Evolutionary conservation across 257 asterid genomes (phyloP).

Genomic region (Osmanthus fragrans): DNA sequence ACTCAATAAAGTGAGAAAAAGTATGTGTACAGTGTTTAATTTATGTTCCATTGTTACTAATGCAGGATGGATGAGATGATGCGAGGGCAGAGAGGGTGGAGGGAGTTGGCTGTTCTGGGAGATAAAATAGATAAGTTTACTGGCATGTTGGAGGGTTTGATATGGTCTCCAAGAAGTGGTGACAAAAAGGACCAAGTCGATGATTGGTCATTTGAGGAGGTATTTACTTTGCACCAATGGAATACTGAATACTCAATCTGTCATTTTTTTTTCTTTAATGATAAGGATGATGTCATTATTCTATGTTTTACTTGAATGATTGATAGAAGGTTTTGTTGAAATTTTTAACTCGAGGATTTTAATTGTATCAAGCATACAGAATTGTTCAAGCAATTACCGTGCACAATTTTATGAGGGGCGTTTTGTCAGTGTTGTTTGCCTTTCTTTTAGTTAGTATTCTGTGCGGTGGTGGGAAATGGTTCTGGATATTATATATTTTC

Average conservation of each 20-base stretch:
- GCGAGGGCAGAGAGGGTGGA: slow-evolving; percentile 62
- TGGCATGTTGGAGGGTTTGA: slow-evolving; percentile 66
- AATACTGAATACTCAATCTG: not conserved
- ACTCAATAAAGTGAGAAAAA: not conserved
- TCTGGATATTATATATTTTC: too few relatives aligned
- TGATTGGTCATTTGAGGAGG: slow-evolving; percentile 99
- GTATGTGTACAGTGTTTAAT: not conserved
- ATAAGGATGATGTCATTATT: not conserved
- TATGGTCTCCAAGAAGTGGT: slow-evolving; percentile 87
- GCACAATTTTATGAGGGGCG: not conserved
- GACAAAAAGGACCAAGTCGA: slow-evolving; percentile 72
- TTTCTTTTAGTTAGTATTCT: too few relatives aligned
- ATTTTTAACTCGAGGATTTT: too few relatives aligned
- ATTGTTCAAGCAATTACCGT: not conserved
- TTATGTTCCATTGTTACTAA: not conserved
- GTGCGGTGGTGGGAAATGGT: not conserved
- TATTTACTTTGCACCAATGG: slow-evolving; percentile 37
- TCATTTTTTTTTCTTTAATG: not conserved
- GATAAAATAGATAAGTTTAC: slow-evolving; percentile 45
- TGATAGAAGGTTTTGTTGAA: not conserved
- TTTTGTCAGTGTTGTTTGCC: not conserved
- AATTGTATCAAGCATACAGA: not conserved
- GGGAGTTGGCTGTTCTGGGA: slow-evolving; percentile 50
- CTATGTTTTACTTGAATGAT: not conserved
- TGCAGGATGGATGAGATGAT: slow-evolving; percentile 62